phyloP scores from a whole-genome alignment of 228 moss, liverwort and hornwort genomes.

The Sphagnum magellanicum region DNA sequence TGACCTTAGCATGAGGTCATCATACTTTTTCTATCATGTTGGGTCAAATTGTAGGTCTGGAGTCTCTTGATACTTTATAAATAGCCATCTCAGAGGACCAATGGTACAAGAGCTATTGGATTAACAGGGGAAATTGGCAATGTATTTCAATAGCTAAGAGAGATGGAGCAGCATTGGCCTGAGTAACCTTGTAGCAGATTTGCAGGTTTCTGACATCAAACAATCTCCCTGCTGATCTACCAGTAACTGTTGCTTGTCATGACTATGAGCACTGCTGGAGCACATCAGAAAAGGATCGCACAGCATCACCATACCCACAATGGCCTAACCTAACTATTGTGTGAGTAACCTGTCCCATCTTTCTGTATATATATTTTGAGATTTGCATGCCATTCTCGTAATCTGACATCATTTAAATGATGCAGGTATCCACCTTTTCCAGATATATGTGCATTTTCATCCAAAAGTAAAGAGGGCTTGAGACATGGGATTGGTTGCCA shows the following conservation, averaged over 20 bases:
- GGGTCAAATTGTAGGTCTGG: too few relatives aligned
- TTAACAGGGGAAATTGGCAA: too few relatives aligned
- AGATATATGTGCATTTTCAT: constrained; percentile 24
- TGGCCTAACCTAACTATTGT: constrained; percentile 44
- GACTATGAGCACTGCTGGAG: constrained; percentile 35
- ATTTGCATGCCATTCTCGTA: not conserved
- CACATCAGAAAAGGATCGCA: constrained; percentile 24
- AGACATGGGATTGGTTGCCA: constrained; percentile 46
- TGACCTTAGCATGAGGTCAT: too few relatives aligned
- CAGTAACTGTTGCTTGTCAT: constrained; percentile 44
- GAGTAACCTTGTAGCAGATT: constrained; percentile 4
- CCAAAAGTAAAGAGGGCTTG: constrained; percentile 14
- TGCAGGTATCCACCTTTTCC: constrained; percentile 44
- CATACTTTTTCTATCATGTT: too few relatives aligned
- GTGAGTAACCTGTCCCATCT: constrained; percentile 15
- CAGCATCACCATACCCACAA: constrained; percentile 19
- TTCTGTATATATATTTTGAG: too few relatives aligned
- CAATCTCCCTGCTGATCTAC: constrained; percentile 21
- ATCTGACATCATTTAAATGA: not conserved
- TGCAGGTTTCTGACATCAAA: constrained; percentile 45
- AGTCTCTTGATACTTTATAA: too few relatives aligned
- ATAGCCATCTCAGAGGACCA: too few relatives aligned
- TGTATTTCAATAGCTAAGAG: too few relatives aligned
- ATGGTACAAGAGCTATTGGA: too few relatives aligned
- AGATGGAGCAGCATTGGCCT: not conserved